phyloP scores from a whole-genome alignment of 1,284 basidiomycete genomes.

The Sporisorium reilianum region DNA sequence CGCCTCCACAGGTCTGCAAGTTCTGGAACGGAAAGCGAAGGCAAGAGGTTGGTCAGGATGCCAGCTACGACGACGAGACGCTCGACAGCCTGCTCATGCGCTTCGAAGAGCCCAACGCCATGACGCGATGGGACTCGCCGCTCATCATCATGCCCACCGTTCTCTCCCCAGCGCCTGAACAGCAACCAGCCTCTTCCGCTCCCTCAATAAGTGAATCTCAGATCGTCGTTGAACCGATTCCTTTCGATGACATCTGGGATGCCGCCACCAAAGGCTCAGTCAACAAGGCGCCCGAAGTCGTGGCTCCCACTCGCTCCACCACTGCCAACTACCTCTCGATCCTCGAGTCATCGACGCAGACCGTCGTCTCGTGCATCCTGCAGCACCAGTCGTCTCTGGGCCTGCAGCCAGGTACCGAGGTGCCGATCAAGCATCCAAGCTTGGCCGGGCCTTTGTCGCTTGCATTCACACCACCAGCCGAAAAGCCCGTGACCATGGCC shows the following conservation, averaged over 20 bases:
- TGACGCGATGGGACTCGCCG: constrained; percentile 97
- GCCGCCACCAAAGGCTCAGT: constrained; percentile 82
- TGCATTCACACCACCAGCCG: constrained; percentile 41
- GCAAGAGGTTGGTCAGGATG: constrained; percentile 68
- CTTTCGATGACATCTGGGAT: constrained; percentile 81
- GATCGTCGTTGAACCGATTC: constrained; percentile 72
- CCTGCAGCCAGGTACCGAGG: constrained; percentile 27
- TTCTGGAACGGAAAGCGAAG: constrained; percentile 78
- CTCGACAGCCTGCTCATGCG: constrained; percentile 88
- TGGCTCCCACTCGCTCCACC: constrained; percentile 73
- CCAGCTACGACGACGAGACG: constrained; percentile 80
- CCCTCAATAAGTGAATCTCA: constrained; percentile 76
- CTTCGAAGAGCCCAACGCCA: constrained; percentile 95
- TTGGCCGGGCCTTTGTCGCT: constrained; percentile 25
- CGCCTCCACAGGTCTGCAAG: constrained; percentile 73
- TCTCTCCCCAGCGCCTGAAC: background rate
- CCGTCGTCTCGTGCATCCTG: constrained; percentile 56
- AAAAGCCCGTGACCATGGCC: constrained; percentile 37
- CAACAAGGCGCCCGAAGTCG: constrained; percentile 86
- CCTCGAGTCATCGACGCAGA: constrained; percentile 66
- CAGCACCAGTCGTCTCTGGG: constrained; percentile 37
- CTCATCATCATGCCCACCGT: constrained; percentile 79
- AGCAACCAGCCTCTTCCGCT: background rate
- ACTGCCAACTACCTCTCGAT: constrained; percentile 70
- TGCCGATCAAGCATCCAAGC: constrained; percentile 29